Base-by-base conservation (phyloP, 495 filamentous ascomycete genomes). In the Aspergillus ostianus region DNA sequence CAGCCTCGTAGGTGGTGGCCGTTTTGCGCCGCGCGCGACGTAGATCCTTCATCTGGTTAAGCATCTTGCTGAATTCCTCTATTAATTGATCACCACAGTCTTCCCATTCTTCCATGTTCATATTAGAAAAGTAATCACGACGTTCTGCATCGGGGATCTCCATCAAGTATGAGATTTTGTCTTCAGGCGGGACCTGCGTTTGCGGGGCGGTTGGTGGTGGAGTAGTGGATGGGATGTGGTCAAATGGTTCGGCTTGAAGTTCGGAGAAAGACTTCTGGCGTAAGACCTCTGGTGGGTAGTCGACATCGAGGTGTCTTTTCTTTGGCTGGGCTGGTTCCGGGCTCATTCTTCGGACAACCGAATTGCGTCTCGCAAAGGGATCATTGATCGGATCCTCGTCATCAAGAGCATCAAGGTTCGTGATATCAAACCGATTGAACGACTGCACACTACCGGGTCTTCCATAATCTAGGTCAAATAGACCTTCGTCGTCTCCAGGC, bases 81-180 rank as follows among this genome's bases (percentile, higher is more conserved):
- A 93, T 73, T 46, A 97, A 84, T 78, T 89, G 86, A 60, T 97
- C 90, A 8, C 92, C 92, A 15, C 87, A 84, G 51, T 88, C 80
- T 68, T 97, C 92, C 88, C 92, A 94, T 68, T 93, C 87, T 26
- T 82, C 76, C 21, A 90, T 79, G 3, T 82, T 67, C 66, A 96
- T 75, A 6, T 79, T 80, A 10, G 80, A 73, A 61, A 92, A 86
- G 70, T 91, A 90, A 2, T 76, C 70, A 51, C 75, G 74, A 58
- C 90, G 87, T 18, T 83, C 79, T 19, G 76, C 32, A 1, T 70
- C 73, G 7, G 67, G 47, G 8, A 75, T 60, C 1, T 57, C 50
- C 19, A 75, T 57, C 19, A 77, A 62, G 26, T 67, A 63, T 9
- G 71, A 66, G 12, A 73, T 66, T 20, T 68, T 70, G 30, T 75